Conservation (phyloP, 208 protist species). For the Crithidia fasciculata region DNA sequence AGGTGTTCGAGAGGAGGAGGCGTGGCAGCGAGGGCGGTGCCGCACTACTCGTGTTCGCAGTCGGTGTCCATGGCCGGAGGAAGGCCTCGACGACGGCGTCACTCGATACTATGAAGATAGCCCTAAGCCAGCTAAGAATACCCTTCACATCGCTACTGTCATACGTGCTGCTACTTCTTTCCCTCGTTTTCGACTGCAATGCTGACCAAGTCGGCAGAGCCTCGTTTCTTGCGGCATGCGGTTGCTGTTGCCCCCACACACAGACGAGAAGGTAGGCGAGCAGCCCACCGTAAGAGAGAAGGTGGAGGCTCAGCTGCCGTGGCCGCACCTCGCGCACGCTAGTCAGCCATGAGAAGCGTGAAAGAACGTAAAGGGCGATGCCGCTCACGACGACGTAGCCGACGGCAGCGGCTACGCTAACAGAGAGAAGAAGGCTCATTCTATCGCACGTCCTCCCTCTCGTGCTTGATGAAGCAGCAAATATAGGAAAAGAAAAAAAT, state of each 20-base stretch:
- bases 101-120: not conserved
- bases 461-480: not conserved
- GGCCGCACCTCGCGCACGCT: slow-evolving; percentile 31
- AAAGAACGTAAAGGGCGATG: slow-evolving; percentile 11
- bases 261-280: slow-evolving; percentile 18
- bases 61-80: slow-evolving; percentile 8
- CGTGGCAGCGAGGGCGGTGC: not conserved
- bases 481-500: slow-evolving; percentile 11
- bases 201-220: too few relatives aligned
- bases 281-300: slow-evolving; percentile 27
- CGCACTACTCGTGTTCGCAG: not conserved
- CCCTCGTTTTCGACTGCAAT: too few relatives aligned
- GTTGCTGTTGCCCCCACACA: not conserved
- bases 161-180: too few relatives aligned
- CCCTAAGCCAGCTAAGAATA: not conserved
- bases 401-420: slow-evolving; percentile 1
- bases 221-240: not conserved
- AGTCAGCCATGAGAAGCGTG: slow-evolving; percentile 24
- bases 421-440: not conserved
- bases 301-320: slow-evolving; percentile 18
- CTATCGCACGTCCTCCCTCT: too few relatives aligned
- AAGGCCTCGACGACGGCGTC: slow-evolving; percentile 5
- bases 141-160: too few relatives aligned
- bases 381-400: slow-evolving; percentile 8
- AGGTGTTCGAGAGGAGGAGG: not conserved